These are phyloP conservation scores for Eucalyptus polybractea DNA, from an alignment of 345 rosid genomes.

Conservation along the genomic window DNA sequence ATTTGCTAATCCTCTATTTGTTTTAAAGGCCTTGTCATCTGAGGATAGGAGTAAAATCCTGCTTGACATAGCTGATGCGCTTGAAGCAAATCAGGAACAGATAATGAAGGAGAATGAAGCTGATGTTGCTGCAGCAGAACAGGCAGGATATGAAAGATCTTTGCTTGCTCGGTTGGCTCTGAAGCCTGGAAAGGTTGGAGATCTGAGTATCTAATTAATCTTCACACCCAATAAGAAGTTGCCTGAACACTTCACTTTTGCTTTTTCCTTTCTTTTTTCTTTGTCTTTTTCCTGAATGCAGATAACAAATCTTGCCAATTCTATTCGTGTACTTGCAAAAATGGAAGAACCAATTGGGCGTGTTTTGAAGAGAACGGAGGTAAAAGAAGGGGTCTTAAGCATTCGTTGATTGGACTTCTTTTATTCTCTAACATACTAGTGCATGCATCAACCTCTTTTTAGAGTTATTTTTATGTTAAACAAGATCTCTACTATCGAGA, in stretches of 20 bases:
- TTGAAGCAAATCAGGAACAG: slow-evolving; percentile 62
- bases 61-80: slow-evolving; percentile 71
- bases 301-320: slow-evolving; percentile 68
- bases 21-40: slow-evolving; percentile 52
- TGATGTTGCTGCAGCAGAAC: slow-evolving; percentile 71
- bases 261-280: background rate
- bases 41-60: slow-evolving; percentile 64
- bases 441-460: background rate
- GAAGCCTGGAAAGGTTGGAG: slow-evolving; percentile 75
- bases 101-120: slow-evolving; percentile 65
- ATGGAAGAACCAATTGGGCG: slow-evolving; percentile 94
- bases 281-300: slow-evolving; percentile 1
- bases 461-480: background rate
- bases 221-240: background rate
- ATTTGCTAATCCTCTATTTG: background rate
- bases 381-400: slow-evolving; percentile 6
- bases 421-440: background rate
- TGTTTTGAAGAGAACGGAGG: slow-evolving; percentile 85
- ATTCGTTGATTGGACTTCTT: background rate
- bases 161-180: slow-evolving; percentile 70
- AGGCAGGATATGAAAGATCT: slow-evolving; percentile 66
- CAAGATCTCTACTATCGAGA: background rate
- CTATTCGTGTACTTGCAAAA: slow-evolving; percentile 78
- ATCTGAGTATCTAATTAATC: background rate
- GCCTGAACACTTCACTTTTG: background rate